Conservation (phyloP, 1,139 yeast species). For the Saccharomyces pastorianus region DNA sequence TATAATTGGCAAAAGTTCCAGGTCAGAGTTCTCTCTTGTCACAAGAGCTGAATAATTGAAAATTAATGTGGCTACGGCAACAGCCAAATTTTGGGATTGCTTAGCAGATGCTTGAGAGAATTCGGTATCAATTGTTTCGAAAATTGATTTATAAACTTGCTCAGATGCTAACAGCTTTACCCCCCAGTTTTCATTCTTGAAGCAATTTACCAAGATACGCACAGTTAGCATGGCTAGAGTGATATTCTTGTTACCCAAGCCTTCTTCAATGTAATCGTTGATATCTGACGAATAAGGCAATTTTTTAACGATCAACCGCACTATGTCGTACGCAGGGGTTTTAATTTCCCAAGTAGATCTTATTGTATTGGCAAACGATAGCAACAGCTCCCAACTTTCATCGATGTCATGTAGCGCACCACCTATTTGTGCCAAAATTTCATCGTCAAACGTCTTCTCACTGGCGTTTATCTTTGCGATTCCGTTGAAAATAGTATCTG, state of each 20-base stretch:
- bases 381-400: slow-evolving; percentile 31
- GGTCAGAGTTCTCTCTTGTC: slow-evolving; percentile 18
- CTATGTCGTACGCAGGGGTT: slow-evolving; percentile 49
- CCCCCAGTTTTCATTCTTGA: slow-evolving; percentile 40
- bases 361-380: slow-evolving; percentile 37
- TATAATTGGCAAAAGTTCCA: slow-evolving; percentile 25
- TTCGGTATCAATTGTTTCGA: slow-evolving; percentile 23
- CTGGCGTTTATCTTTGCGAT: slow-evolving; percentile 33
- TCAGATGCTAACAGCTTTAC: slow-evolving; percentile 29
- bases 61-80: too few species aligned
- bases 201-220: slow-evolving; percentile 45
- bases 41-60: too few species aligned
- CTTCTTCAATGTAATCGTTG: slow-evolving; percentile 36
- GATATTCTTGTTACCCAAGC: slow-evolving; percentile 35
- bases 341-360: slow-evolving; percentile 41
- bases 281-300: slow-evolving; percentile 34
- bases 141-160: slow-evolving; percentile 29
- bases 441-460: slow-evolving; percentile 33
- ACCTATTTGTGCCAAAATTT: slow-evolving; percentile 32
- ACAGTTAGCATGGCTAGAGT: slow-evolving; percentile 45
- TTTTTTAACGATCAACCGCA: slow-evolving; percentile 41
- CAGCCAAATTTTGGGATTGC: slow-evolving; percentile 21
- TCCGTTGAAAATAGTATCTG: slow-evolving; percentile 34
- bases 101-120: slow-evolving; percentile 21
- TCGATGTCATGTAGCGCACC: slow-evolving; percentile 33